Conservation (phyloP, 2,329 filamentous ascomycete species). For the Colletotrichum tamarilloi region DNA sequence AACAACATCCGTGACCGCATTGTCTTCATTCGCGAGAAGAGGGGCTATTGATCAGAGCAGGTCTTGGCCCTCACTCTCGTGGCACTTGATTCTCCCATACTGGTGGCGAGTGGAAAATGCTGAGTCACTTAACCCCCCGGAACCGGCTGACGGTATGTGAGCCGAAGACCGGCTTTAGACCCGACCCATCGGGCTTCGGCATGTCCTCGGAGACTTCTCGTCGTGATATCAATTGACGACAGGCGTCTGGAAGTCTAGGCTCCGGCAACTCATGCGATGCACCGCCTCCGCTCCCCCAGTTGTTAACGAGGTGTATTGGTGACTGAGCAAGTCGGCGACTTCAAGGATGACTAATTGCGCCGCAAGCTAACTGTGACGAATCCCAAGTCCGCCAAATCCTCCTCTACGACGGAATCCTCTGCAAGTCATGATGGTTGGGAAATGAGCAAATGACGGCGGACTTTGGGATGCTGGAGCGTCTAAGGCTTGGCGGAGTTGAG, state of each 20-base stretch:
- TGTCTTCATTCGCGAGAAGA: neutral
- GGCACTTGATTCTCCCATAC: no score
- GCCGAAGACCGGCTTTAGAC: neutral
- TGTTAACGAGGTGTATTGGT: neutral
- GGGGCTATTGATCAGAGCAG: no score
- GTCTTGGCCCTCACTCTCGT: neutral
- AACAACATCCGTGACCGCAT: no score
- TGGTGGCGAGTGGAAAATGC: neutral
- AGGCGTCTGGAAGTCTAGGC: no score
- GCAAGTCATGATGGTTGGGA: neutral
- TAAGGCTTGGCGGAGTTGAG: neutral
- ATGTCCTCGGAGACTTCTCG: constrained; percentile 36
- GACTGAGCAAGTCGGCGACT: neutral
- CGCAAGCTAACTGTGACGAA: neutral
- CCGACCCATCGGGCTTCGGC: constrained; percentile 18
- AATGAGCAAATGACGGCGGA: neutral
- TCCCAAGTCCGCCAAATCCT: constrained; percentile 8
- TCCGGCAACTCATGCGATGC: neutral
- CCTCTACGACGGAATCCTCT: neutral
- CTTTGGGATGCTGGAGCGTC: neutral
- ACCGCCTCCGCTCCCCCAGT: neutral
- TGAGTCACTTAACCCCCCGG: constrained; percentile 1
- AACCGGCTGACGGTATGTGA: neutral
- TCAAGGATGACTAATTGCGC: neutral
- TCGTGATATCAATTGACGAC: neutral